A percentile compares a stretch with the other conserved stretches of the same genome.
Conservation (phyloP, 345 rosid genomes). For the Populus simonii region DNA sequence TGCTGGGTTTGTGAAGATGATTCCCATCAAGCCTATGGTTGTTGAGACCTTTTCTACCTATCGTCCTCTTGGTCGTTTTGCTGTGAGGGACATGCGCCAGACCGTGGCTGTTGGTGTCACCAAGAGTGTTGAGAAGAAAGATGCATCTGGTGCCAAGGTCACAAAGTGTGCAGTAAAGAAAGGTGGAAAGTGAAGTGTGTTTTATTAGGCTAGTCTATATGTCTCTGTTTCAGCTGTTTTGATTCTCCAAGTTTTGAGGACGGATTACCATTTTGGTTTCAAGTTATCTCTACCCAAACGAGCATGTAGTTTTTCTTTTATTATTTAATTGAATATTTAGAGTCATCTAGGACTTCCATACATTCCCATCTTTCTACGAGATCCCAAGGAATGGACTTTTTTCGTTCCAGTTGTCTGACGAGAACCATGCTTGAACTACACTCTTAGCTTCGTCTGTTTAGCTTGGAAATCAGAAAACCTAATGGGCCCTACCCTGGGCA, state of each 20-base stretch:
- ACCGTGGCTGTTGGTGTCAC: constrained; percentile 39
- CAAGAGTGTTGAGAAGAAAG: constrained; percentile 38
- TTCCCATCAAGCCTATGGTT: constrained; percentile 37
- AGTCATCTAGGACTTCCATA: no score
- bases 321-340: no score
- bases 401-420: no score
- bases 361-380: background rate
- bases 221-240: background rate
- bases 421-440: no score
- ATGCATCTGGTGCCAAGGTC: constrained; percentile 34
- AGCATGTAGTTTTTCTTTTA: background rate
- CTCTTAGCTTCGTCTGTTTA: no score
- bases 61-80: constrained; percentile 41
- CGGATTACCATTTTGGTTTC: background rate
- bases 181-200: constrained; percentile 1
- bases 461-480: no score
- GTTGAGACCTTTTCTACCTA: constrained; percentile 33
- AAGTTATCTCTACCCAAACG: background rate
- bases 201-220: background rate
- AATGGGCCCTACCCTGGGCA: no score
- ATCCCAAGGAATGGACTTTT: background rate
- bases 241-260: constrained; percentile 5
- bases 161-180: constrained; percentile 33
- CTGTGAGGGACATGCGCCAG: constrained; percentile 38
- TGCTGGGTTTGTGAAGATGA: constrained; percentile 37